Percentiles rank a stretch among this genome's conserved stretches.
Conservation (phyloP, 805 yeast genomes). For the Barnettozyma populi region DNA sequence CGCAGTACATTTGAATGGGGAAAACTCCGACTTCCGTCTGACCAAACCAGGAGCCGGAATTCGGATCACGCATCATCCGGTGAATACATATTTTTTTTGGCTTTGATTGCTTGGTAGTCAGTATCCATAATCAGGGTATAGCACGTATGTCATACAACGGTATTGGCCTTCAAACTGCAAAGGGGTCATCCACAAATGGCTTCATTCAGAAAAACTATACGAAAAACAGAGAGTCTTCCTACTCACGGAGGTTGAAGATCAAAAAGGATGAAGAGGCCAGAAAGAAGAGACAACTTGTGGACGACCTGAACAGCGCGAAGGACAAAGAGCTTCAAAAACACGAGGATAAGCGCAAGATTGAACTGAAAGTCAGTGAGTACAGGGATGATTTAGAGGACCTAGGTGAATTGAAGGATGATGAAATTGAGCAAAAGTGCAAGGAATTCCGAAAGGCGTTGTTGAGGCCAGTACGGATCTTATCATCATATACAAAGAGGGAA, state of each 20-base stretch:
- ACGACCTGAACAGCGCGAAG: constrained; percentile 7
- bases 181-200: constrained; percentile 64
- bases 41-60: too few species aligned
- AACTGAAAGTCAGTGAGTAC: constrained; percentile 41
- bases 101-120: too few species aligned
- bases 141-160: constrained; percentile 59
- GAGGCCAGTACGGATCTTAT: constrained; percentile 7
- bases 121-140: too few species aligned
- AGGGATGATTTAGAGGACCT: constrained; percentile 49
- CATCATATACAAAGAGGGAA: constrained; percentile 12
- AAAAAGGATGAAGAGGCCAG: constrained; percentile 12
- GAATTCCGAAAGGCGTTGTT: constrained; percentile 24
- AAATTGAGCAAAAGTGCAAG: constrained; percentile 29
- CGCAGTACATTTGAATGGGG: too few species aligned
- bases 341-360: constrained; percentile 20
- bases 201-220: constrained; percentile 42
- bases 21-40: too few species aligned
- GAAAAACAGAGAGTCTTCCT: constrained; percentile 32
- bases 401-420: constrained; percentile 31
- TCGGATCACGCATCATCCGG: too few species aligned
- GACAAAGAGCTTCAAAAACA: constrained; percentile 19
- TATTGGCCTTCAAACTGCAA: constrained; percentile 48
- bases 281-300: constrained; percentile 4
- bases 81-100: too few species aligned
- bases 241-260: constrained; percentile 30